phyloP scores from a whole-genome alignment of 2,329 filamentous ascomycete genomes.

The Calycina herbarum region DNA sequence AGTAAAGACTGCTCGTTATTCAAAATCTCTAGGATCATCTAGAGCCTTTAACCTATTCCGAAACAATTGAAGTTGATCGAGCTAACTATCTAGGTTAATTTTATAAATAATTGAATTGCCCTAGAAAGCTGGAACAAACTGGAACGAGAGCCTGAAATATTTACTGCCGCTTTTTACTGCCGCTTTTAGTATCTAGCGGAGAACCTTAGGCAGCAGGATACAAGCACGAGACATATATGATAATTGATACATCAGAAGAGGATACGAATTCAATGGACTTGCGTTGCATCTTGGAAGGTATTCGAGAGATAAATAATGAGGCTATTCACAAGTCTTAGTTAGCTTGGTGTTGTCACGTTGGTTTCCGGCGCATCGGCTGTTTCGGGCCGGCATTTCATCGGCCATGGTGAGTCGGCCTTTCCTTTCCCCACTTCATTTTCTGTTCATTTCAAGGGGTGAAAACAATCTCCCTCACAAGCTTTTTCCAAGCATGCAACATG shows the following conservation, averaged over 20 bases:
- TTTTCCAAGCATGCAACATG: constrained; percentile 1
- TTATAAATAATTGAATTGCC: too few species aligned
- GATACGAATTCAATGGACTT: not conserved
- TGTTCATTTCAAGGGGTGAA: not conserved
- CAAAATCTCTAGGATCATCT: too few species aligned
- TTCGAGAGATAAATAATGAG: not conserved
- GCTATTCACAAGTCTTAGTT: not conserved
- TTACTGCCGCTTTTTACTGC: too few species aligned
- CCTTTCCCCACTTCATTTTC: not conserved
- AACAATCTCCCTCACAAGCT: constrained; percentile 2
- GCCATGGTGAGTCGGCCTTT: not conserved
- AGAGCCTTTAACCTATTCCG: too few species aligned
- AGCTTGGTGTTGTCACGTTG: not conserved
- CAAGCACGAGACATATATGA: not conserved
- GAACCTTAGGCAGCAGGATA: not conserved
- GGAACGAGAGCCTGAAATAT: too few species aligned
- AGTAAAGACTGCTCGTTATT: too few species aligned
- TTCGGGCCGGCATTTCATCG: not conserved
- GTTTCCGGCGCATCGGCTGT: not conserved
- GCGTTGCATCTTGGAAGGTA: not conserved
- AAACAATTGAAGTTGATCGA: too few species aligned
- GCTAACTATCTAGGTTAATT: too few species aligned
- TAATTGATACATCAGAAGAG: not conserved
- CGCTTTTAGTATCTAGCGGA: too few species aligned
- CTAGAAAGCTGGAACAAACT: too few species aligned